These are phyloP conservation scores for Suhomyces kilbournensis DNA, from an alignment of 805 yeast genomes.

Conservation along the genomic window DNA sequence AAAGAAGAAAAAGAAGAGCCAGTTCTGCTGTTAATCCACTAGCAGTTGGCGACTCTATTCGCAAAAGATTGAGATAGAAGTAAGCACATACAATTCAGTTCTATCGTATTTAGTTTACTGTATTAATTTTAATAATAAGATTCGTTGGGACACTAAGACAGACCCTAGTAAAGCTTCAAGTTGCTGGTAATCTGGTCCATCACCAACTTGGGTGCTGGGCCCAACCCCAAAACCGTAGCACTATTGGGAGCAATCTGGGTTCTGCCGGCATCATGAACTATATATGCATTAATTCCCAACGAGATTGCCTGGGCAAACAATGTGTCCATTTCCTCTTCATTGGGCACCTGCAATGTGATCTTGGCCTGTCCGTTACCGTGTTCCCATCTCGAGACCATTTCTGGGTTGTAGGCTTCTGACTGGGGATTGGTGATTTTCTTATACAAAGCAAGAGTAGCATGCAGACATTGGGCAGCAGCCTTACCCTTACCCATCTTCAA, in stretches of 20 bases:
- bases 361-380: slow-evolving; percentile 86
- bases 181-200: slow-evolving; percentile 81
- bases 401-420: slow-evolving; percentile 57
- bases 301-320: slow-evolving; percentile 80
- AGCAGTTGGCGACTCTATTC: slow-evolving; percentile 14
- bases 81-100: background rate
- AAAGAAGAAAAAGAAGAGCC: slow-evolving; percentile 36
- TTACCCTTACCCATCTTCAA: slow-evolving; percentile 92
- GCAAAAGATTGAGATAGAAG: slow-evolving; percentile 8
- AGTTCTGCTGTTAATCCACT: slow-evolving; percentile 44
- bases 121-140: background rate
- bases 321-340: slow-evolving; percentile 68
- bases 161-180: slow-evolving; percentile 65
- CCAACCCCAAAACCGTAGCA: slow-evolving; percentile 93
- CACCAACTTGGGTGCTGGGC: slow-evolving; percentile 87
- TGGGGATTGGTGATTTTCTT: slow-evolving; percentile 56
- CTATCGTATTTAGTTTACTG: slow-evolving; percentile 2
- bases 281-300: slow-evolving; percentile 70
- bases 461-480: slow-evolving; percentile 96
- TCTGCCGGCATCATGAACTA: slow-evolving; percentile 95
- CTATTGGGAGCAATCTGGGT: slow-evolving; percentile 96
- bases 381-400: slow-evolving; percentile 71
- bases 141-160: background rate
- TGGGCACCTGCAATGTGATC: slow-evolving; percentile 74
- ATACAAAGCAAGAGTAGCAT: slow-evolving; percentile 92